These are phyloP conservation scores for Rhytidhysteron rufulum DNA, from an alignment of 2,329 filamentous ascomycete genomes.

Conservation along the genomic window DNA sequence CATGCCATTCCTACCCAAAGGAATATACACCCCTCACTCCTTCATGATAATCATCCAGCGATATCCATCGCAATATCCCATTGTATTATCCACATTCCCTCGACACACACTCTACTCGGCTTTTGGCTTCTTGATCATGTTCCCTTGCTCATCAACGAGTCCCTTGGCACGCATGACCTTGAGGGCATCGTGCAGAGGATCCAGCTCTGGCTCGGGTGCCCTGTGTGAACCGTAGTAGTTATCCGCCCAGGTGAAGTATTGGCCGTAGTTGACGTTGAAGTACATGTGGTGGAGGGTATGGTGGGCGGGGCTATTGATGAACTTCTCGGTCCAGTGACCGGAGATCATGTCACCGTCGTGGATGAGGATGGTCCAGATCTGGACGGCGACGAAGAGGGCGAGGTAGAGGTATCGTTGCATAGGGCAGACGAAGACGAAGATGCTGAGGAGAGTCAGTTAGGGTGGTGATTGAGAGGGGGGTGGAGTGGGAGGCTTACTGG, in stretches of 20 bases:
- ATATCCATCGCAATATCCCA: too few species aligned
- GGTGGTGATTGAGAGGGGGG: too few species aligned
- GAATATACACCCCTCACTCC: too few species aligned
- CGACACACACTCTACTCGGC: too few species aligned
- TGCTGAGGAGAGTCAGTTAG: conserved; percentile 18
- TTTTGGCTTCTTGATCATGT: conserved; percentile 28
- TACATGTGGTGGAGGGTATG: conserved; percentile 50
- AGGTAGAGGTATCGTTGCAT: conserved; percentile 47
- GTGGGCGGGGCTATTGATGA: conserved; percentile 48
- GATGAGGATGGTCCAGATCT: conserved; percentile 50
- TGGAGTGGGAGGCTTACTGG: conserved; percentile 33
- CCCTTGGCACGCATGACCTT: conserved; percentile 45
- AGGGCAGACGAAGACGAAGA: conserved; percentile 45
- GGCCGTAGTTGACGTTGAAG: conserved; percentile 50
- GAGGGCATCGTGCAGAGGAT: conserved; percentile 44
- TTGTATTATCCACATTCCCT: too few species aligned
- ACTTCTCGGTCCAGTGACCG: conserved; percentile 45
- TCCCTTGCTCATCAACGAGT: conserved; percentile 42
- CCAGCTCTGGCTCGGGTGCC: conserved; percentile 41
- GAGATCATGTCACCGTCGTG: conserved; percentile 50
- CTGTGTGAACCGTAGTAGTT: conserved; percentile 44
- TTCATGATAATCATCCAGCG: too few species aligned
- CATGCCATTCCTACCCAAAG: too few species aligned
- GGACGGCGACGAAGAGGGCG: conserved; percentile 42
- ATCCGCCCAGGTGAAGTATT: conserved; percentile 49